Evolutionary conservation across 139 green algal species (phyloP).

Genomic region (Chlamydomonas asymmetrica): DNA sequence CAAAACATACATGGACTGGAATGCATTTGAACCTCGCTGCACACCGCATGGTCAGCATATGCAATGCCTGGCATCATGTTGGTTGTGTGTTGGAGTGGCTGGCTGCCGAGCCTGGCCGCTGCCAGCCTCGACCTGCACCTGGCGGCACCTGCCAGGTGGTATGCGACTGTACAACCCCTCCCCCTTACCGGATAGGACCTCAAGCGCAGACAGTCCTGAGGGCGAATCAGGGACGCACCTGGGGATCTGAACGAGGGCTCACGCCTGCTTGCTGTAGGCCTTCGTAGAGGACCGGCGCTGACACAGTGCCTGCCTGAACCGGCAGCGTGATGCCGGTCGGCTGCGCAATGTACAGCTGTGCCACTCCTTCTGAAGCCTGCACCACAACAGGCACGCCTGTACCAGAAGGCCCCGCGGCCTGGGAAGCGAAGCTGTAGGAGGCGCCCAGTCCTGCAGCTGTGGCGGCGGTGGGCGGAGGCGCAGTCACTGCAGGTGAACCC

Average conservation of each 20-base stretch:
- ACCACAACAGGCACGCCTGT: slow-evolving; percentile 2
- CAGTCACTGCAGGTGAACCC: not conserved
- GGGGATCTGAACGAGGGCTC: no score
- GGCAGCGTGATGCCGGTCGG: slow-evolving; percentile 20
- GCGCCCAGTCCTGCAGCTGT: not conserved
- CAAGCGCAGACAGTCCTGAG: no score
- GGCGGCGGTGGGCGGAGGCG: not conserved
- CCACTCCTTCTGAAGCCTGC: not conserved
- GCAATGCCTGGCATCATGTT: no score
- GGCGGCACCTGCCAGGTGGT: not conserved
- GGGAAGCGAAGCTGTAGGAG: not conserved
- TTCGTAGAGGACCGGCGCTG: slow-evolving; percentile 9
- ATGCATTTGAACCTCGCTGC: no score
- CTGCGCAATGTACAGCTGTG: slow-evolving; percentile 32
- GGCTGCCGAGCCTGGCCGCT: no score
- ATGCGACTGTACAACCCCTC: no score
- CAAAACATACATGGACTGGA: no score
- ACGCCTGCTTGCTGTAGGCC: slow-evolving; percentile 15
- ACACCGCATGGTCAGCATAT: no score
- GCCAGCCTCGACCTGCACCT: slow-evolving; percentile 16
- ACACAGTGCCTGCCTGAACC: not conserved
- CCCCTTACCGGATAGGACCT: no score
- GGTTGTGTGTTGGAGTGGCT: no score
- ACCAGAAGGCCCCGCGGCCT: not conserved
- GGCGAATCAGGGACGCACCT: no score